These are phyloP conservation scores for Laguncularia racemosa DNA, from an alignment of 345 rosid genomes.

Conservation along the genomic window DNA sequence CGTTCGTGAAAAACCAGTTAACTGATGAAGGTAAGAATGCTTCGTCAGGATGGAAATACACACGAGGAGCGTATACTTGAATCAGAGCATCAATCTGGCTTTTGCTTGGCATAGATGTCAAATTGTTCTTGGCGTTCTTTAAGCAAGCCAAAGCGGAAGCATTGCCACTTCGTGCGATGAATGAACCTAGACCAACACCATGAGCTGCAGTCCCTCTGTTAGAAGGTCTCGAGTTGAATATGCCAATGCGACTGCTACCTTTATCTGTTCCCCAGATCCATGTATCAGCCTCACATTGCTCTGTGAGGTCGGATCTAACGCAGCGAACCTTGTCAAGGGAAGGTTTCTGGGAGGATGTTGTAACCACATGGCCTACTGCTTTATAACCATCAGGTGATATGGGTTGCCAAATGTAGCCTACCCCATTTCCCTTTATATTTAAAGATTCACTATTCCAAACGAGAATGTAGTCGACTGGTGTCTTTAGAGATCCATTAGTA, in stretches of 20 bases:
- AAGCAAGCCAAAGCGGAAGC: constrained; percentile 10
- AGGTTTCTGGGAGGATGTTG: constrained; percentile 15
- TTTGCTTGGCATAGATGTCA: constrained; percentile 12
- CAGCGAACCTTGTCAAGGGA: constrained; percentile 16
- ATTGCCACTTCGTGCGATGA: constrained; percentile 5
- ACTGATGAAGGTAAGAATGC: constrained; percentile 15
- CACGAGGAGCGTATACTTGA: constrained; percentile 8
- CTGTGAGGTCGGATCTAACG: constrained; percentile 17
- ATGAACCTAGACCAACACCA: constrained; percentile 10
- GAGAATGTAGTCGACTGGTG: constrained; percentile 12
- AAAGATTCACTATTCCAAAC: constrained; percentile 13
- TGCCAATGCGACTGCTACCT: background rate
- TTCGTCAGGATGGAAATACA: constrained; percentile 20
- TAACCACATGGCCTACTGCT: constrained; percentile 17
- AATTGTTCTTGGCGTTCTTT: constrained; percentile 8
- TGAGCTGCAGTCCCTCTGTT: constrained; percentile 5
- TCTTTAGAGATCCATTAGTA: constrained; percentile 2
- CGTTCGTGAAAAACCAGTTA: constrained; percentile 16
- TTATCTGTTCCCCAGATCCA: constrained; percentile 13
- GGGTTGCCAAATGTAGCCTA: constrained; percentile 17
- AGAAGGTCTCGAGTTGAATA: constrained; percentile 11
- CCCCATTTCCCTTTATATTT: constrained; percentile 9
- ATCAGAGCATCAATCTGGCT: constrained; percentile 12
- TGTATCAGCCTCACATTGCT: constrained; percentile 9
- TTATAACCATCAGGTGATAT: constrained; percentile 16